Base-by-base conservation (phyloP, 2,329 filamentous ascomycete genomes). In the Penicillium sp. region DNA sequence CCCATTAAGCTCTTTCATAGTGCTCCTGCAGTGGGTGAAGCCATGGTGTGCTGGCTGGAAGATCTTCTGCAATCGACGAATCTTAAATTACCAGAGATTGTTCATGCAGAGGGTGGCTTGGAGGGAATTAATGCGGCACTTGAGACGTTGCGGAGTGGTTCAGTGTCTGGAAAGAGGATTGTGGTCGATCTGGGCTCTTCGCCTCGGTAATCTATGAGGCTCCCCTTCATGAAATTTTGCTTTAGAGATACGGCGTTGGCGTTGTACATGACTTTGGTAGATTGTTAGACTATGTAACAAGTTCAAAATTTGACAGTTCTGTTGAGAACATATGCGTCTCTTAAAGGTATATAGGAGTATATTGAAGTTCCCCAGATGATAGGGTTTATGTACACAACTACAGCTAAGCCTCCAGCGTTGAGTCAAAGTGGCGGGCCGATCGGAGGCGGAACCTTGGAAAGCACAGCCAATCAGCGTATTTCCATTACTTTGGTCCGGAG, bases 1-100 rank as follows among this genome's bases (percentile, higher is more conserved):
- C 88, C 88, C 0, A 89, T 92, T 58, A 91, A 91, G 70, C 66
- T 90, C 4, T 91, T 90, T 65, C 89, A 92, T 66, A 84, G 88
- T 55, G 79, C 86, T 0, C 81, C 84, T 0, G 77, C 78, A 1
- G 77, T 91, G 0, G 89, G 89, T 0, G 81, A 85, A 59, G 78
- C 78, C 0, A 68, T 90, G 51, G 84, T 84, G 12, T 68, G 75
- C 1, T 91, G 88, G 88, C 73, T 90, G 26, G 88, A 90, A 68
- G 74, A 78, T 25, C 70, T 91, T n/a, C 70, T 91, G 7, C 75
- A 80, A 9, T 74, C 78, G 0, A 77, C 79, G 0, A 67, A 78
- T 0, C 64, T 91, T 3, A 73, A 77, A 5, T 78, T 86, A 5
- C 88, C 88, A 0, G 84, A 88, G 30, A 82, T 89, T n/a, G 79